Evolutionary conservation across 352 stramenopile genomes (phyloP).

Genomic region (Globisporangium echinulatum): DNA sequence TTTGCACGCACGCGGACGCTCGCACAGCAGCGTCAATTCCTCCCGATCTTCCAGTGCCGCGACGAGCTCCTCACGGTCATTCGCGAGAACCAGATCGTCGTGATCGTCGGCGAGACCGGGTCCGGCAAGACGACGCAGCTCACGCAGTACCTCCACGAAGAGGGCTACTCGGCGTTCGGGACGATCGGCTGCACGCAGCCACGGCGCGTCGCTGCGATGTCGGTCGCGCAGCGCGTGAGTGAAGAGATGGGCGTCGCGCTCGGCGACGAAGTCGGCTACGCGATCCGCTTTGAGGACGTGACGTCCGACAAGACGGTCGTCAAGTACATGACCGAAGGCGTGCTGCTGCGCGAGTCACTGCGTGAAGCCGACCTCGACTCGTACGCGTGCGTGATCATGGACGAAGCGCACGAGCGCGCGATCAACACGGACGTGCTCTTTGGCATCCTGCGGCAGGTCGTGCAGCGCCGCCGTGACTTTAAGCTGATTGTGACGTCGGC

Average conservation of each 20-base stretch:
- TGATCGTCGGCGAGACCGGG: slow-evolving; percentile 98
- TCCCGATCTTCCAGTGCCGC: slow-evolving; percentile 94
- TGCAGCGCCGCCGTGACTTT: slow-evolving; percentile 85
- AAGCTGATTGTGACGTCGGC: slow-evolving; percentile 92
- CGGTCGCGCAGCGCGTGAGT: slow-evolving; percentile 96
- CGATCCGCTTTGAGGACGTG: slow-evolving; percentile 94
- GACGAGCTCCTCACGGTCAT: slow-evolving; percentile 96
- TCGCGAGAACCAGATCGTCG: slow-evolving; percentile 97
- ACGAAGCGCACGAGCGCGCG: slow-evolving; percentile 92
- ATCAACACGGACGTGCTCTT: slow-evolving; percentile 95
- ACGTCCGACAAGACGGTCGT: slow-evolving; percentile 94
- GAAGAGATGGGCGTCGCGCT: slow-evolving; percentile 95
- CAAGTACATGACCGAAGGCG: slow-evolving; percentile 96
- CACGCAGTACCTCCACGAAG: slow-evolving; percentile 93
- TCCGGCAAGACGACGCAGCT: slow-evolving; percentile 98
- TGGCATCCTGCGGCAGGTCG: slow-evolving; percentile 89
- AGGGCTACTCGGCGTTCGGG: slow-evolving; percentile 84
- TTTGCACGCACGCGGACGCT: slow-evolving; percentile 96
- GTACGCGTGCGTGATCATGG: slow-evolving; percentile 91
- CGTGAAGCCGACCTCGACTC: slow-evolving; percentile 82
- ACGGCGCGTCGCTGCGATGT: slow-evolving; percentile 98
- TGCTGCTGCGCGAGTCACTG: slow-evolving; percentile 91
- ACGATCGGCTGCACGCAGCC: slow-evolving; percentile 97
- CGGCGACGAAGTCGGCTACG: slow-evolving; percentile 88
- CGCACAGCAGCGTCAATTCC: slow-evolving; percentile 92